phyloP scores from a whole-genome alignment of 305 asterid species.

The Ilex paraguariensis region DNA sequence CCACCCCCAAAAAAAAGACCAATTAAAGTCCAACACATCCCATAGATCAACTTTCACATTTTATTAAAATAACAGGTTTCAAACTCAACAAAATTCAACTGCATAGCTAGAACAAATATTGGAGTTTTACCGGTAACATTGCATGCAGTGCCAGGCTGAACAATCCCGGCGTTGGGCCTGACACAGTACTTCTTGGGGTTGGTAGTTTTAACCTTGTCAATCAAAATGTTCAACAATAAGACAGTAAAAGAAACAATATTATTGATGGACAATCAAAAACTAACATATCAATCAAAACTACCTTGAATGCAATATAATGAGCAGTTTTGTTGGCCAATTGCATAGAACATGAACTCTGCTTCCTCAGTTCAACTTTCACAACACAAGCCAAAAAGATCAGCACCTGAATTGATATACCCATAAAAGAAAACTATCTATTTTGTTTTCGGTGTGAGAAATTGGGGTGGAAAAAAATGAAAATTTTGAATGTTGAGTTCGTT shows the following conservation, averaged over 20 bases:
- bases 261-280: not conserved
- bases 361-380: constrained; percentile 69
- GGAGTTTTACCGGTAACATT: constrained; percentile 63
- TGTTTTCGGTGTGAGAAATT: not conserved
- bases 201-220: constrained; percentile 72
- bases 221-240: constrained; percentile 10
- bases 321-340: constrained; percentile 79
- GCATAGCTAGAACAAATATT: not conserved
- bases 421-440: constrained; percentile 5
- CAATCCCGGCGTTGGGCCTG: constrained; percentile 81
- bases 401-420: not conserved
- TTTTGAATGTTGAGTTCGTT: not conserved
- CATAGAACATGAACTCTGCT: constrained; percentile 74
- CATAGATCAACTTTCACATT: too few relatives aligned
- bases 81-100: not conserved
- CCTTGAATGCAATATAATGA: constrained; percentile 77
- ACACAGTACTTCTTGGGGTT: constrained; percentile 78
- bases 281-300: constrained; percentile 10
- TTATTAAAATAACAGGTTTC: too few relatives aligned
- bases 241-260: not conserved
- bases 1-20: too few relatives aligned
- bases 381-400: constrained; percentile 4
- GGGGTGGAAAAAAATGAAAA: not conserved
- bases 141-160: constrained; percentile 59
- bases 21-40: too few relatives aligned